A percentile compares a stretch with the other conserved stretches of the same genome.
These are phyloP conservation scores for Fusarium udum DNA, from an alignment of 2,329 filamentous ascomycete genomes.

Conservation along the genomic window DNA sequence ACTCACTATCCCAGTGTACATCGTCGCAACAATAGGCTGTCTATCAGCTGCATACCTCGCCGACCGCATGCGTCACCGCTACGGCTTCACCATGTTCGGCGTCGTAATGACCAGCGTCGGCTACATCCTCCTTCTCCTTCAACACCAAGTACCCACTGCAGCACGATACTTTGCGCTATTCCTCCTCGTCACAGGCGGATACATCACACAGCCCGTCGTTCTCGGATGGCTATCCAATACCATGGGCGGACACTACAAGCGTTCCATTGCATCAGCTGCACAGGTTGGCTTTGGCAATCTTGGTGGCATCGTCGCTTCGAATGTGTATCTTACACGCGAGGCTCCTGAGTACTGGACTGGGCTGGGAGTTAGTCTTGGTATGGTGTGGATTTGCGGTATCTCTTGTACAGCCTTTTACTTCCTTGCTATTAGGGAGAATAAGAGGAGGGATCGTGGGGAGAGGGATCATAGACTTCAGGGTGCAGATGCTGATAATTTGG, in stretches of 20 bases:
- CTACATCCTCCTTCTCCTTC: slow-evolving; percentile 10
- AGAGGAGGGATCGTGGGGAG: slow-evolving; percentile 16
- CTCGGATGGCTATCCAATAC: slow-evolving; percentile 86
- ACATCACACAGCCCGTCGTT: slow-evolving; percentile 49
- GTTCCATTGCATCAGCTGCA: not conserved
- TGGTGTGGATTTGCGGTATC: slow-evolving; percentile 10
- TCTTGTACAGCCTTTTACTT: not conserved
- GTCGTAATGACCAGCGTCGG: slow-evolving; percentile 2
- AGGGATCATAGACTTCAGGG: not conserved
- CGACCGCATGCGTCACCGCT: not conserved
- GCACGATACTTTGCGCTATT: slow-evolving; percentile 24
- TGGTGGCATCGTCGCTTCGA: slow-evolving; percentile 49
- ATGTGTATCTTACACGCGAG: not conserved
- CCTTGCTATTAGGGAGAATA: slow-evolving; percentile 8
- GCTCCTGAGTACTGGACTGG: slow-evolving; percentile 21
- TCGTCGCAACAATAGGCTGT: slow-evolving; percentile 69
- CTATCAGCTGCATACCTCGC: slow-evolving; percentile 55
- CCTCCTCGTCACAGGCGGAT: slow-evolving; percentile 2
- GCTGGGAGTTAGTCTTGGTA: slow-evolving; percentile 1
- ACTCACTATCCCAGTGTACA: slow-evolving; percentile 68
- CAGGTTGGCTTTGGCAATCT: slow-evolving; percentile 55
- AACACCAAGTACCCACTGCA: not conserved
- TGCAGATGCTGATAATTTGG: not conserved
- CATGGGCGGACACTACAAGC: slow-evolving; percentile 6
- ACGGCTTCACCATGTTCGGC: slow-evolving; percentile 8